phyloP scores from a whole-genome alignment of 495 filamentous ascomycete species.

The Parathielavia appendiculata region DNA sequence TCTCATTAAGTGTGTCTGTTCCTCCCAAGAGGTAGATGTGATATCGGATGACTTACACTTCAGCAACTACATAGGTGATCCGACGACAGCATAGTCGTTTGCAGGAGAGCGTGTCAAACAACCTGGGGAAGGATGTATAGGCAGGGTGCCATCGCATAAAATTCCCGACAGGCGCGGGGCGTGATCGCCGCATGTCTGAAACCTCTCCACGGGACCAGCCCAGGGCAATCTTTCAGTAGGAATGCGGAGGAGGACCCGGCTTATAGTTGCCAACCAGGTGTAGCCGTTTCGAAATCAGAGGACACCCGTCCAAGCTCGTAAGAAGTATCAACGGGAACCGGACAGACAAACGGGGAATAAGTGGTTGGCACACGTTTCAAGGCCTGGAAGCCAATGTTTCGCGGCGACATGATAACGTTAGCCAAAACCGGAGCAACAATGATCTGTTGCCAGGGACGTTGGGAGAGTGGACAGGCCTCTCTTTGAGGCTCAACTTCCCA shows the following conservation, averaged over 20 bases:
- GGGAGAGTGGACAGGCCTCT: background rate
- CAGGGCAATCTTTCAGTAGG: background rate
- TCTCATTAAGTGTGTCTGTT: too few relatives aligned
- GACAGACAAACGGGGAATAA: too few relatives aligned
- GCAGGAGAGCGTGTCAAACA: background rate
- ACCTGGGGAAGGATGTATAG: background rate
- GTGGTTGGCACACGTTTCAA: background rate
- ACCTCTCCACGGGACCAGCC: conserved; percentile 3
- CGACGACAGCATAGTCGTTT: too few relatives aligned
- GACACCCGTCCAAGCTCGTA: too few relatives aligned
- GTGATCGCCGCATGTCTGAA: conserved; percentile 12
- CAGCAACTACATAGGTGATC: too few relatives aligned
- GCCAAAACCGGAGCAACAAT: background rate
- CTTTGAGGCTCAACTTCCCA: too few relatives aligned
- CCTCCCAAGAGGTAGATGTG: too few relatives aligned
- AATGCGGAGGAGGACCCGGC: background rate
- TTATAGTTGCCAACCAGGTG: background rate
- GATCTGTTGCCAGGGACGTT: background rate
- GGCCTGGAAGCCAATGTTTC: background rate
- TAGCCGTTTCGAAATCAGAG: background rate
- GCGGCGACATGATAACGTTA: background rate
- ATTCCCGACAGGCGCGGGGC: conserved; percentile 5
- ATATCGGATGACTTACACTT: too few relatives aligned
- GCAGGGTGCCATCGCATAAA: background rate
- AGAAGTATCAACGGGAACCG: too few relatives aligned